These are phyloP conservation scores for Quercus lobata DNA, from an alignment of 331 rosid species.

Conservation along the genomic window DNA sequence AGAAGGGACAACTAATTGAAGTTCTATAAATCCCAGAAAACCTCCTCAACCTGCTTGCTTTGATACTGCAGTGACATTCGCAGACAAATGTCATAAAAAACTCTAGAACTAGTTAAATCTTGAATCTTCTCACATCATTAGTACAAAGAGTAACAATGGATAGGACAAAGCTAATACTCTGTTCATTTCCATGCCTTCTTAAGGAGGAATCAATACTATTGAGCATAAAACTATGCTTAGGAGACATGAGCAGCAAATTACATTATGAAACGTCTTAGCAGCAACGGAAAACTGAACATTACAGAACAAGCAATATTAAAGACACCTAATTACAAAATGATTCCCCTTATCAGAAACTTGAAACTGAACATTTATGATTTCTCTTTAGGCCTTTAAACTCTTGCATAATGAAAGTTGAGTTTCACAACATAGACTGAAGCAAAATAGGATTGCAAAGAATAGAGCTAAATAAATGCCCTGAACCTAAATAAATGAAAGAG, in stretches of 20 bases:
- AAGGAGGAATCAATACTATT: conserved; percentile 16
- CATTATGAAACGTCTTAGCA: neutral
- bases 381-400: no score
- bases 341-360: neutral
- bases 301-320: neutral
- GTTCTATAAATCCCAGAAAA: conserved; percentile 65
- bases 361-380: no score
- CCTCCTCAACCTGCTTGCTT: conserved; percentile 98
- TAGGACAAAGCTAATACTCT: conserved; percentile 15
- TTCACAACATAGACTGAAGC: neutral
- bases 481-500: neutral
- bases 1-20: conserved; percentile 70
- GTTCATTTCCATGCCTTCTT: neutral
- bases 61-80: conserved; percentile 96
- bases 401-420: neutral
- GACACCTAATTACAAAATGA: neutral
- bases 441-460: neutral
- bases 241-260: neutral
- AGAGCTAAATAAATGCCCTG: neutral
- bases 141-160: conserved; percentile 22
- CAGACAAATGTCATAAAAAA: conserved; percentile 73
- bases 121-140: conserved; percentile 36
- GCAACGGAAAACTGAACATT: neutral
- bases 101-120: conserved; percentile 35
- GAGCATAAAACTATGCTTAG: neutral